Evolutionary conservation across 352 stramenopile species (phyloP), one percentile per base, ranked within the genome.

Genomic region (Globisporangium cystogenes): DNA sequence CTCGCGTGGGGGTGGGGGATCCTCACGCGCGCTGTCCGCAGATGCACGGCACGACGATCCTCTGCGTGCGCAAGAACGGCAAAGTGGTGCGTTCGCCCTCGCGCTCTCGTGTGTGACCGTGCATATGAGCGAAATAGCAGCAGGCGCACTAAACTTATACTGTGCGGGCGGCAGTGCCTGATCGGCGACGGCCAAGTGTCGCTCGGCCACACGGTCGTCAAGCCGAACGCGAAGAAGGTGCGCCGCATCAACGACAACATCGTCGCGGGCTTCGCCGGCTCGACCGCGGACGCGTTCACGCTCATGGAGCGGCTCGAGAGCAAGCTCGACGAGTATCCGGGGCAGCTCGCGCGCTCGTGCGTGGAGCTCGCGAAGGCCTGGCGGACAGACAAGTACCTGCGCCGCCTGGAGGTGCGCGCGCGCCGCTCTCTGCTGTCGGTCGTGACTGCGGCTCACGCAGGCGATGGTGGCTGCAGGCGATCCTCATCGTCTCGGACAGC

Each of bases 281-380:
- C 86, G 1, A 99, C 96, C 5, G 96, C 97, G 20, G 97, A 99
- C 67, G 96, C 96, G 6, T 98, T 99, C 70, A 99, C 96, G 26
- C 85, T 99, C 35, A 90, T 99, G 62, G 97, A 99, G 77, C 87
- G 96, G 26, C 83, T 99, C 45, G 96, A 99, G 77, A 86, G 76
- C 49, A 99, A 99, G 72, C 70, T 99, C 29, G 97, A 99, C 67
- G 93, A 99, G 78, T 97, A 99, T 76, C 91, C 95, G 23, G 96
- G 96, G 29, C 97, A 99, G 67, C 75, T 99, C 36, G 95, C 90
- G 29, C 85, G 96, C 56, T 91, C 90, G 16, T 99, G 96, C 72
- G 96, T 99, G 21, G 96, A 99, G 67, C 75, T 99, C n/a, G 97
- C 96, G 44, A 99, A 99, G 73, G 95, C 86, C 36, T 99, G 97